Base-by-base conservation (phyloP, 306 rosid genomes). In the Lupinus albus region DNA sequence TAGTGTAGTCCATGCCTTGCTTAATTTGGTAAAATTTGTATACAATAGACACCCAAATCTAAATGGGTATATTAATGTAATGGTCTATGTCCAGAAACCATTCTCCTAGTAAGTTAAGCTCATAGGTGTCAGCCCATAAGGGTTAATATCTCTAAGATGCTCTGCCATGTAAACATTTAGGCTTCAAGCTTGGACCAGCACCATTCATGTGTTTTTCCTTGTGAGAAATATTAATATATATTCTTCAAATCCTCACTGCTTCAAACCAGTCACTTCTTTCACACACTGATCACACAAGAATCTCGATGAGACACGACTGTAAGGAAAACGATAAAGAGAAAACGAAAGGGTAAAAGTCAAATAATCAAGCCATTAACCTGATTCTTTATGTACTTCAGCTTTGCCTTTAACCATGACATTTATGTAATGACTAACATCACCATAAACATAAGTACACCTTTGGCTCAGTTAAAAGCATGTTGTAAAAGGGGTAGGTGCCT, bases 391-490 rank as follows among this genome's bases (percentile, higher is more conserved):
- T 73, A 68, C 75, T 51, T 78, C 76, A 28, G 53, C 87, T 84
- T 87, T 87, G 58, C 60, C 83, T 85, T 74, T 58, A 76, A 52
- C 67, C 69, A 58, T 54, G 60, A 73, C 62, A 80, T 56, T 66
- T 82, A 57, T 74, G 79, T 74, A 78, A 63, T 60, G 81, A 64
- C 76, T 67, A 80, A 72, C 86, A 77, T 74, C 81, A 74, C 38
- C 67, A 2, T n/a, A 41, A 61, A 72, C n/a, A 46, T 75, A 71
- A 76, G 79, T 68, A 10, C 9, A 41, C 1, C 46, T 78, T 83
- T 76, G 46, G 53, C 84, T 75, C 64, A 73, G 78, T 78, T 71
- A 65, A 41, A 10, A 41, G 3, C n/a, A 41, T 41, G 46, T 8
- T 38, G 44, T 38, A 38, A 11, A 38, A 38, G 44, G 11, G 44